A percentile compares a stretch with the other conserved stretches of the same genome.
Evolutionary conservation across 441 rosid genomes (phyloP).

Genomic region (Mallotus repandus): DNA sequence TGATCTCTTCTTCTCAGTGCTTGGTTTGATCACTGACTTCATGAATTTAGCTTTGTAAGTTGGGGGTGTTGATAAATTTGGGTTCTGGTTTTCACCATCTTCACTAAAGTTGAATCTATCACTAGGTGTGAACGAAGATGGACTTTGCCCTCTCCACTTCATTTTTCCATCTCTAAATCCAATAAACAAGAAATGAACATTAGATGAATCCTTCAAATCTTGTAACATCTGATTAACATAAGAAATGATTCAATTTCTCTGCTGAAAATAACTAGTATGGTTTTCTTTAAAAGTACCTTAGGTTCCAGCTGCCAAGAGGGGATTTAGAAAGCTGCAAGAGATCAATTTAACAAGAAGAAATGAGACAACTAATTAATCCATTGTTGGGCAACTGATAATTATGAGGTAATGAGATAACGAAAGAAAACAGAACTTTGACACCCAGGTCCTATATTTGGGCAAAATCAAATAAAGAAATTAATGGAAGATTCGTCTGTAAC

Average conservation of each 20-base stretch:
- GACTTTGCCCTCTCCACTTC: constrained; percentile 53
- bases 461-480: constrained; percentile 3
- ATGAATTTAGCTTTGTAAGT: constrained; percentile 42
- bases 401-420: neutral
- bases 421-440: neutral
- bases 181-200: constrained; percentile 2
- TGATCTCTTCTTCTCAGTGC: constrained; percentile 50
- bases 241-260: neutral
- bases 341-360: constrained; percentile 14
- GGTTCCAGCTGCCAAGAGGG: constrained; percentile 41
- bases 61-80: constrained; percentile 49
- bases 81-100: constrained; percentile 67
- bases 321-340: constrained; percentile 42
- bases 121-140: constrained; percentile 28
- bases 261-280: neutral
- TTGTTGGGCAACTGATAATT: neutral
- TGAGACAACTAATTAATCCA: constrained; percentile 7
- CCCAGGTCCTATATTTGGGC: neutral
- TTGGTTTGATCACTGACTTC: constrained; percentile 54
- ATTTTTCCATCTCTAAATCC: constrained; percentile 38
- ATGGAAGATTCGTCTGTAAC: neutral
- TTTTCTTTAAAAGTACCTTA: constrained; percentile 28
- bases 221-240: neutral
- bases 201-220: neutral
- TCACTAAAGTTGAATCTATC: constrained; percentile 25